Evolutionary conservation across 345 rosid species (phyloP).

Genomic region (Orychophragmus violaceus): DNA sequence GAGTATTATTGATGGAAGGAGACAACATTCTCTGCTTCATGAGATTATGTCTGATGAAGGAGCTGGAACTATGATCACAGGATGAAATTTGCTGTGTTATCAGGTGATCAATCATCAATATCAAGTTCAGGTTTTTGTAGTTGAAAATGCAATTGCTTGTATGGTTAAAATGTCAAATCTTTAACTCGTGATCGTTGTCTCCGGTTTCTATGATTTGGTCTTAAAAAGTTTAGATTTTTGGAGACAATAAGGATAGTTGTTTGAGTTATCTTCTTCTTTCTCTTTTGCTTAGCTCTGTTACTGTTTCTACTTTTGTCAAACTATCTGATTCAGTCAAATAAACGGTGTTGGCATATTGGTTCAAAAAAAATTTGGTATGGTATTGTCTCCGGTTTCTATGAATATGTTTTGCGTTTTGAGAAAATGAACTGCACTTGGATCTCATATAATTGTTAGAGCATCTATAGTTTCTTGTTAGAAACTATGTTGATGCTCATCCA

Average conservation of each 20-base stretch:
- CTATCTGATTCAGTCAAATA: background rate
- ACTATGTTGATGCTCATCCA: too few relatives aligned
- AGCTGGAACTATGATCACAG: constrained; percentile 93
- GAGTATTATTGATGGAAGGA: constrained; percentile 87
- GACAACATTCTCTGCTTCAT: constrained; percentile 69
- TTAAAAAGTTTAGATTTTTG: background rate
- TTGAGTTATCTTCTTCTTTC: background rate
- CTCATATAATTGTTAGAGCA: too few relatives aligned
- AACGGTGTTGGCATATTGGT: background rate
- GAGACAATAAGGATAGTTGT: background rate
- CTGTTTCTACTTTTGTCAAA: background rate
- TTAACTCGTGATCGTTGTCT: background rate
- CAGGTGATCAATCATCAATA: background rate
- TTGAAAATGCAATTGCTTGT: background rate
- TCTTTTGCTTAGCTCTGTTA: background rate
- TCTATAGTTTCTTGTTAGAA: too few relatives aligned
- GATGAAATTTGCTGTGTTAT: constrained; percentile 18
- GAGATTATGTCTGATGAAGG: constrained; percentile 91
- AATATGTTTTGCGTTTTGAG: too few relatives aligned
- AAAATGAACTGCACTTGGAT: too few relatives aligned
- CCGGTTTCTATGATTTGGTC: background rate
- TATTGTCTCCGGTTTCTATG: too few relatives aligned
- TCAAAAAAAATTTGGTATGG: too few relatives aligned
- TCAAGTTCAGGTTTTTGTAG: background rate
- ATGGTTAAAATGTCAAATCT: background rate